Base-by-base conservation (phyloP, 192 early-diverging fungal genomes). In the Podila epicladia region DNA sequence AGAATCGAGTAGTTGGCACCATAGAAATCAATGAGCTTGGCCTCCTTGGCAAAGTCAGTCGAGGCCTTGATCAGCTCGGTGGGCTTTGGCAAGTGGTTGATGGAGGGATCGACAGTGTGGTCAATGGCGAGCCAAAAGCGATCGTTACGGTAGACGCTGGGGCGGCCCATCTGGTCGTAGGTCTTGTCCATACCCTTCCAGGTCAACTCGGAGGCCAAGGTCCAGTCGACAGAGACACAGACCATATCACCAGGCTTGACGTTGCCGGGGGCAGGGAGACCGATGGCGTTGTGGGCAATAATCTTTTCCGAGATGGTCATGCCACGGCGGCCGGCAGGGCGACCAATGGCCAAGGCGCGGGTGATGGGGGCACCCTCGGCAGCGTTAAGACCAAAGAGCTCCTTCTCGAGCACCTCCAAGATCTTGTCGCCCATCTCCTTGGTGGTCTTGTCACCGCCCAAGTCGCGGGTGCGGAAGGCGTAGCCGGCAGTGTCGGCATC, bases 351-450 rank as follows among this genome's bases (percentile, higher is more conserved):
- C 17, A 89, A 57, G 45, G 65, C 61, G 50, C 83, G 83, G 55
- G 22, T 32, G 66, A 63, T 69, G 29, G 71, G 67, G 35, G 53
- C 60, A 29, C 71, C 71, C 65, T 84, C 82, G 41, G 71, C 83
- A 61, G 79, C 63, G 62, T 82, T 85, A 29, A 85, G 67, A 63
- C 91, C 89, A 62, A 89, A 84, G 57, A 95, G 90, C 55, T 90
- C 86, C 31, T 88, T 82, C 33, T 83, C 83, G 31, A 95, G 87
- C 33, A 88, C 92, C 67, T 90, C 89, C 66, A 92, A 87, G 62
- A 99, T 89, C 62, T 97, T 96, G 73, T 98, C 95, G 67, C 97
- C 98, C 70, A 99, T 91, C 82, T 98, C 90, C 51, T 80, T 73
- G n/a, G 98, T 99, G 22, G 93, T 85, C 26, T 93, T 91, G 17